Percentiles rank a stretch among this genome's conserved stretches.
Evolutionary conservation across 2,329 filamentous ascomycete species (phyloP).

Genomic region (Beauveria sp.): DNA sequence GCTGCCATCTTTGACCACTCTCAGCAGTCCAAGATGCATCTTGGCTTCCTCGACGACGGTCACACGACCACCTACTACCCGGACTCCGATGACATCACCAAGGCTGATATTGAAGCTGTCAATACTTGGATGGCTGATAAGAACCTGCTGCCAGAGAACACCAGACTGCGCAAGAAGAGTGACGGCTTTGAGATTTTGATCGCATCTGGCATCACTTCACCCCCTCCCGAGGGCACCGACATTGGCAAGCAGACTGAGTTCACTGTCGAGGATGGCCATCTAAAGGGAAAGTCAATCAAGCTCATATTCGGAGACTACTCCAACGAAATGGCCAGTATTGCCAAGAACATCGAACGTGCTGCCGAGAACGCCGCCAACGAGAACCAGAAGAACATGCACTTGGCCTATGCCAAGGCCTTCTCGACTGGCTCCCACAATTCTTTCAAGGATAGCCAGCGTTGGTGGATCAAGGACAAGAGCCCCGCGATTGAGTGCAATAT

Average conservation of each 20-base stretch:
- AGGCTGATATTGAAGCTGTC: constrained; percentile 65
- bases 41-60: constrained; percentile 67
- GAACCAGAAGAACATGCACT: constrained; percentile 65
- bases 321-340: constrained; percentile 62
- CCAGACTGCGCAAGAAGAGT: constrained; percentile 60
- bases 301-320: constrained; percentile 69
- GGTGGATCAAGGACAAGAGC: constrained; percentile 77
- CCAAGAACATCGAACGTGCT: constrained; percentile 60
- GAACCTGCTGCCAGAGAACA: constrained; percentile 68
- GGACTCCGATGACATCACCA: constrained; percentile 64
- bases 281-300: constrained; percentile 61
- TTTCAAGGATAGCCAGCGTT: constrained; percentile 73
- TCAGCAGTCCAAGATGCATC: constrained; percentile 59
- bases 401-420: constrained; percentile 69
- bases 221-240: constrained; percentile 59
- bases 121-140: constrained; percentile 68
- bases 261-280: constrained; percentile 47
- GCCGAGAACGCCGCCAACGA: constrained; percentile 64
- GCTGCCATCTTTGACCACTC: constrained; percentile 65
- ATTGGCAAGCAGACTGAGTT: constrained; percentile 59
- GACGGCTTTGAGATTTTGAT: constrained; percentile 67
- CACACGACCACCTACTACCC: constrained; percentile 81
- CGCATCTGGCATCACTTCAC: constrained; percentile 54
- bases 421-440: constrained; percentile 64
- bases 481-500: constrained; percentile 75